Percentiles rank a stretch among this genome's conserved stretches.
Conservation (phyloP, 306 rosid genomes). For the Citrullus colocynthis region DNA sequence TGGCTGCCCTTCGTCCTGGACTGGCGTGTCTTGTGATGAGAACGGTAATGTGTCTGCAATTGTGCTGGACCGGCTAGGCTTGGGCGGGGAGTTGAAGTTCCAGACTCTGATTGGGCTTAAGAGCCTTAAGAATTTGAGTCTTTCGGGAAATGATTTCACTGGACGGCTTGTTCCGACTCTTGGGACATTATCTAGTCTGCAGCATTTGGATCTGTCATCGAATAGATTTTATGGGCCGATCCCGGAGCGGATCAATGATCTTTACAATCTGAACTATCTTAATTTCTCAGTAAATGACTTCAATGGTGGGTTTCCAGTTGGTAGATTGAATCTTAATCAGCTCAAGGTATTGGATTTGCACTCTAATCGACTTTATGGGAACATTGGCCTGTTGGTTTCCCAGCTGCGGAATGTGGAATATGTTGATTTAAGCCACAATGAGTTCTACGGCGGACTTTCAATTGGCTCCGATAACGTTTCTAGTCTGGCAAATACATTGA, state of each 20-base stretch:
- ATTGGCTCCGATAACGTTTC: slow-evolving; percentile 36
- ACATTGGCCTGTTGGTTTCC: slow-evolving; percentile 34
- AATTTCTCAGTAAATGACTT: slow-evolving; percentile 54
- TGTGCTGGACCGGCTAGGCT: slow-evolving; percentile 36
- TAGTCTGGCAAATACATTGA: slow-evolving; percentile 54
- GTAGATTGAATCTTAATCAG: slow-evolving; percentile 62
- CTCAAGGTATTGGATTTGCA: slow-evolving; percentile 74
- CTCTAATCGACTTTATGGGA: slow-evolving; percentile 47
- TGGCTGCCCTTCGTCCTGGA: slow-evolving; percentile 49
- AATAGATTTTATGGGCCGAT: slow-evolving; percentile 83
- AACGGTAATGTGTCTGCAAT: slow-evolving; percentile 49
- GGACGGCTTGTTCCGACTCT: slow-evolving; percentile 69
- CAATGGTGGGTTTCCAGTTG: slow-evolving; percentile 55
- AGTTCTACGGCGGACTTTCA: slow-evolving; percentile 52
- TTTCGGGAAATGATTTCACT: slow-evolving; percentile 57
- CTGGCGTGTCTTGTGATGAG: slow-evolving; percentile 51
- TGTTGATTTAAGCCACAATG: slow-evolving; percentile 63
- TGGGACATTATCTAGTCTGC: slow-evolving; percentile 46
- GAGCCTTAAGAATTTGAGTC: slow-evolving; percentile 41
- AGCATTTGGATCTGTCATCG: slow-evolving; percentile 73
- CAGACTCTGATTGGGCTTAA: slow-evolving; percentile 61
- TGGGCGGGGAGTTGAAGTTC: slow-evolving; percentile 66
- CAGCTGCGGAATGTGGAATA: slow-evolving; percentile 52
- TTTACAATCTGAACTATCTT: slow-evolving; percentile 59
- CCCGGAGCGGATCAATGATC: slow-evolving; percentile 66